Evolutionary conservation across 768 basidiomycete species (phyloP).

Genomic region (Lactarius psammicola): DNA sequence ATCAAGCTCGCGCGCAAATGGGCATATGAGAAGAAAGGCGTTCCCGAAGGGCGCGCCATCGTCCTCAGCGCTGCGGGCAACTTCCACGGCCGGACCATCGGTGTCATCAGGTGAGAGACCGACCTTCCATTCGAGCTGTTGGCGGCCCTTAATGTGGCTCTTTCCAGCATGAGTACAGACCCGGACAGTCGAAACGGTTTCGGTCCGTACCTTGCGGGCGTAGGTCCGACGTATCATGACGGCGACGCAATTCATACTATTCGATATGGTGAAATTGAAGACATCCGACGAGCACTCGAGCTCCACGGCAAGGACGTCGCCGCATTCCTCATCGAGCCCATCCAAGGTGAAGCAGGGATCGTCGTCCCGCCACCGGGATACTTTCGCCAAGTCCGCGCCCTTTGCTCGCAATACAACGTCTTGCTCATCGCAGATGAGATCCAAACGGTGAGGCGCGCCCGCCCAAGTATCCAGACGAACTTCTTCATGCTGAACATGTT

Average conservation of each 20-base stretch:
- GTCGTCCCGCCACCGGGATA: constrained; percentile 91
- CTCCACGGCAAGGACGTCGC: constrained; percentile 80
- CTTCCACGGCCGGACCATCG: constrained; percentile 93
- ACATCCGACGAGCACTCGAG: constrained; percentile 79
- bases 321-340: constrained; percentile 95
- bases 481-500: constrained; percentile 18
- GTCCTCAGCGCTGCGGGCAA: constrained; percentile 85
- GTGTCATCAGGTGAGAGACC: constrained; percentile 66
- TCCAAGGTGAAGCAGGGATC: constrained; percentile 98
- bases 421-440: constrained; percentile 98
- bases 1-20: constrained; percentile 96
- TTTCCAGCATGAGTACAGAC: constrained; percentile 85
- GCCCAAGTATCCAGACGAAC: not conserved
- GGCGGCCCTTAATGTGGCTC: constrained; percentile 11
- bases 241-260: constrained; percentile 56
- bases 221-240: constrained; percentile 76
- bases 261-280: constrained; percentile 79
- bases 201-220: constrained; percentile 83
- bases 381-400: constrained; percentile 65
- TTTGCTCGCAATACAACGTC: constrained; percentile 92
- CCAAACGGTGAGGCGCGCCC: constrained; percentile 69
- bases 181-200: constrained; percentile 85
- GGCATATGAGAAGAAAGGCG: constrained; percentile 88
- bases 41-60: constrained; percentile 78
- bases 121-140: constrained; percentile 15